Conservation (phyloP, 129 eudicot species). For the Deinandra increscens region DNA sequence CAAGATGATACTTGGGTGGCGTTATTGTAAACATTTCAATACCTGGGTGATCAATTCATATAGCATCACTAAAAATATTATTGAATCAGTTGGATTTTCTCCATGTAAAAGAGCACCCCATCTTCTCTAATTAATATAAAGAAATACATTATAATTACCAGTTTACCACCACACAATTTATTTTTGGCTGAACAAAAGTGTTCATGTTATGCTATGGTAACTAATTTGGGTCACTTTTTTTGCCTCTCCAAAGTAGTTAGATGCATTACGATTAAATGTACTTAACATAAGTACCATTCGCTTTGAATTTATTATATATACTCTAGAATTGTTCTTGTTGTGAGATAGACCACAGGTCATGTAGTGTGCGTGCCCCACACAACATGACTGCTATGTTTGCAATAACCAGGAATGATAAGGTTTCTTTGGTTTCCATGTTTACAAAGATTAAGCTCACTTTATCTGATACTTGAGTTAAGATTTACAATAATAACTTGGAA, state of each 20-base stretch:
- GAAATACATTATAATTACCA: not conserved
- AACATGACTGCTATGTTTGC: not conserved
- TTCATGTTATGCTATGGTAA: not conserved
- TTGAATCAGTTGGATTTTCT: not conserved
- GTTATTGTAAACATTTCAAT: not conserved
- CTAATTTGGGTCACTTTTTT: not conserved
- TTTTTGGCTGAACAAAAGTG: constrained; percentile 3
- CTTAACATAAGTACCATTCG: not conserved
- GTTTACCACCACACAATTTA: not conserved
- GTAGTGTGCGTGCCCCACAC: not conserved
- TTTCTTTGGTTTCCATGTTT: not conserved
- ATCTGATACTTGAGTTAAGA: not conserved
- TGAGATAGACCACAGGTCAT: constrained; percentile 4
- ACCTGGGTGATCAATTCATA: not conserved
- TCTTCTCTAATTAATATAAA: not conserved
- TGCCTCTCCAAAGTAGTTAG: not conserved
- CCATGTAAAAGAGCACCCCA: not conserved
- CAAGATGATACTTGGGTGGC: not conserved
- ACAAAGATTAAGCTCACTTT: not conserved
- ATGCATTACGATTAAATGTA: not conserved
- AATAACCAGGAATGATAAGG: not conserved
- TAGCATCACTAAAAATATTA: not conserved
- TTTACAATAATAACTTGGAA: not conserved
- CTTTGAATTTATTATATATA: not conserved
- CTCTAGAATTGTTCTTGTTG: not conserved